Conservation (phyloP, 2,329 filamentous ascomycete genomes). For the Ceratocystiopsis brevicomis region DNA sequence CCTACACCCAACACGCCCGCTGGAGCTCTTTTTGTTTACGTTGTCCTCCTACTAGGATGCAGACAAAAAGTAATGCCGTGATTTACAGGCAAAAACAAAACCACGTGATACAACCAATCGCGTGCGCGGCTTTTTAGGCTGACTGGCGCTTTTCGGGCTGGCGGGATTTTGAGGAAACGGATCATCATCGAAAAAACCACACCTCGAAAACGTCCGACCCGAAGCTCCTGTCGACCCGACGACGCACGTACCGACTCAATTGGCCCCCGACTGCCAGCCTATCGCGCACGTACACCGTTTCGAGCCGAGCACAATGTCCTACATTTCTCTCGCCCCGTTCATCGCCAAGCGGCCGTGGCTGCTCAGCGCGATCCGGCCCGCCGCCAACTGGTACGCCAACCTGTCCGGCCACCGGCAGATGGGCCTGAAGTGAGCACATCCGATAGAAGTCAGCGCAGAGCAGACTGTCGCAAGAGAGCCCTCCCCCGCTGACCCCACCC, state of each 20-base stretch:
- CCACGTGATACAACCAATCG: slow-evolving; percentile 7
- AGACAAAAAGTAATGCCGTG: no score
- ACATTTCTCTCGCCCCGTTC: slow-evolving; percentile 21
- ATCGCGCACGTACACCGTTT: no score
- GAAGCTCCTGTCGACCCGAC: no score
- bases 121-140: slow-evolving; percentile 7
- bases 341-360: slow-evolving; percentile 78
- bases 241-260: no score
- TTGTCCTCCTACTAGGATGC: no score
- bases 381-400: slow-evolving; percentile 77
- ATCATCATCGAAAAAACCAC: slow-evolving; percentile 1
- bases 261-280: no score
- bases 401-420: slow-evolving; percentile 36
- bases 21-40: no score
- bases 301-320: slow-evolving; percentile 1
- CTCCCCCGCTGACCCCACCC: no score
- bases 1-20: no score
- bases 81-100: slow-evolving; percentile 1
- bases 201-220: neutral
- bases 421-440: slow-evolving; percentile 8
- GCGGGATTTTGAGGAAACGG: slow-evolving; percentile 10
- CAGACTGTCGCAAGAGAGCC: no score
- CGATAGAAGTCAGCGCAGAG: no score
- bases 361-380: slow-evolving; percentile 54
- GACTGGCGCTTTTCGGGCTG: slow-evolving; percentile 6